These are phyloP conservation scores for Komagataella pseudopastoris DNA, from an alignment of 805 yeast species.

Conservation along the genomic window DNA sequence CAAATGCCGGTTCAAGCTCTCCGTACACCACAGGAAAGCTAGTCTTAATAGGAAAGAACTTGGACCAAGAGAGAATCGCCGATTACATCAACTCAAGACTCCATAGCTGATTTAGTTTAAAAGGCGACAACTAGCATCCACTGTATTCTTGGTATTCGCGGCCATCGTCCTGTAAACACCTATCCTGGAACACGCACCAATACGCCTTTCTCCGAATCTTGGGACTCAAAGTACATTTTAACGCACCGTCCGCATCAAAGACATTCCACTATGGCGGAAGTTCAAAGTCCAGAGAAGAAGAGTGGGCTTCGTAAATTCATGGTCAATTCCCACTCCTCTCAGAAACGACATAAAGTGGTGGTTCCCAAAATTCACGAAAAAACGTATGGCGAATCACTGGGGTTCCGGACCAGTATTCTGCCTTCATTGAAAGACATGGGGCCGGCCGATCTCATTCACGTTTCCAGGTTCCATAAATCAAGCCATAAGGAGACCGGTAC, in stretches of 20 bases:
- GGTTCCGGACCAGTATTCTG: slow-evolving; percentile 29
- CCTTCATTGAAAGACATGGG: slow-evolving; percentile 43
- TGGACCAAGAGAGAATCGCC: slow-evolving; percentile 5
- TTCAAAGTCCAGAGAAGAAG: slow-evolving; percentile 1
- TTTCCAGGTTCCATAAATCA: slow-evolving; percentile 28
- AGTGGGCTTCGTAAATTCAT: background rate
- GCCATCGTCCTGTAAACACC: background rate
- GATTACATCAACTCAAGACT: background rate
- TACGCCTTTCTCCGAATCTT: background rate
- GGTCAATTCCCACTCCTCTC: background rate
- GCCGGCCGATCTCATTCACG: slow-evolving; percentile 58
- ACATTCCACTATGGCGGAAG: background rate
- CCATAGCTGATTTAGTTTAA: background rate
- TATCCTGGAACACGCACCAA: background rate
- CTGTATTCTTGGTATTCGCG: background rate
- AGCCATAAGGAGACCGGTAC: slow-evolving; percentile 35
- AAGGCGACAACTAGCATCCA: background rate
- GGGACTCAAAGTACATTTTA: background rate
- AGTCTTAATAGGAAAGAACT: slow-evolving; percentile 18
- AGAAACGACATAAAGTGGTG: background rate
- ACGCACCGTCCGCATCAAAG: background rate
- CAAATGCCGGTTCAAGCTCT: background rate
- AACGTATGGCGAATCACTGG: slow-evolving; percentile 37
- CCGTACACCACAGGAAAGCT: slow-evolving; percentile 5
- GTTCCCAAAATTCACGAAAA: slow-evolving; percentile 28